Conservation (phyloP, 306 rosid species). For the Dicorynia guianensis region DNA sequence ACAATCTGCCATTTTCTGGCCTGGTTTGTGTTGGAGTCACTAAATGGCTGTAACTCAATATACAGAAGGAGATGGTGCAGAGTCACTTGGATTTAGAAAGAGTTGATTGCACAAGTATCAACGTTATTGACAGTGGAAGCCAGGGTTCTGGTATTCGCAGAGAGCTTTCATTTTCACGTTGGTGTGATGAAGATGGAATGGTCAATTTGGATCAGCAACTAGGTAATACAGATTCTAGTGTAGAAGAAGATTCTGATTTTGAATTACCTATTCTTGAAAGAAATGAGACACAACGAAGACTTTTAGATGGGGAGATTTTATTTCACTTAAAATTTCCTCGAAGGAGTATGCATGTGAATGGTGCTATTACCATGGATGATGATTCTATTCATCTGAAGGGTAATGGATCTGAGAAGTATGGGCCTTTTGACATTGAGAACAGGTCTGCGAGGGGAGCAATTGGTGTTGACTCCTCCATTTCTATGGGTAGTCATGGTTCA, state of each 20-base stretch:
- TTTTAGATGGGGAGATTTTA: constrained; percentile 50
- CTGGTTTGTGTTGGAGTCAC: constrained; percentile 28
- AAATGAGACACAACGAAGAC: constrained; percentile 49
- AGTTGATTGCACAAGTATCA: constrained; percentile 44
- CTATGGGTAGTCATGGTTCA: constrained; percentile 48
- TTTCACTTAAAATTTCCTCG: constrained; percentile 48
- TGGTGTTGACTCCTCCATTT: constrained; percentile 44
- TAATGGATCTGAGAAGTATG: constrained; percentile 58
- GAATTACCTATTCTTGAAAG: constrained; percentile 60
- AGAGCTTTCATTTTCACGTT: constrained; percentile 75
- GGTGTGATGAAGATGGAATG: constrained; percentile 69
- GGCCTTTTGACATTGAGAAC: constrained; percentile 73
- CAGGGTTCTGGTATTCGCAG: constrained; percentile 55
- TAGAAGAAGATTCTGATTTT: constrained; percentile 66
- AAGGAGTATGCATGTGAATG: constrained; percentile 54
- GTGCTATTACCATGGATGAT: constrained; percentile 57
- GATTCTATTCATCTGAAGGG: constrained; percentile 54
- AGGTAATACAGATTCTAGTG: constrained; percentile 47
- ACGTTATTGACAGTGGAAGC: constrained; percentile 43
- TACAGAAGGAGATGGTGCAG: constrained; percentile 64
- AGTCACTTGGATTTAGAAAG: constrained; percentile 57
- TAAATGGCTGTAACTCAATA: constrained; percentile 49
- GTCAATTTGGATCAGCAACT: constrained; percentile 49
- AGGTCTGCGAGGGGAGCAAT: constrained; percentile 49
- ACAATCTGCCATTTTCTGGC: constrained; percentile 38